Evolutionary conservation across 208 protist species (phyloP), one percentile per base, ranked within the genome.

Genomic region (Acanthamoeba castellanii): DNA sequence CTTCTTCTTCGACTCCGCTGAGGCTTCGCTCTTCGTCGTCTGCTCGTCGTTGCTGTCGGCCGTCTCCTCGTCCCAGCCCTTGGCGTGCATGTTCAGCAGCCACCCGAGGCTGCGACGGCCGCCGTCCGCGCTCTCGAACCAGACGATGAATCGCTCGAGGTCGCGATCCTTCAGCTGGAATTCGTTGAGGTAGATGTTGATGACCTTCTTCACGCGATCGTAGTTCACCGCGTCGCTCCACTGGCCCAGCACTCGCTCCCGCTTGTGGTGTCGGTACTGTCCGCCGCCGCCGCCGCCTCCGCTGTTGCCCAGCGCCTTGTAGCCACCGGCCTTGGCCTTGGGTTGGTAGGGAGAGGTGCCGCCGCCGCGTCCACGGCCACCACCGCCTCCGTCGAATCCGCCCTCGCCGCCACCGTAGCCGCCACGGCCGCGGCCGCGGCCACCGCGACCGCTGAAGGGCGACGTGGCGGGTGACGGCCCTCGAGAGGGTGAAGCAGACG

Each of bases 131-230:
- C 70, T 81, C 70, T 81, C 70, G 32, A 81, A 81, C 70, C 70
- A 81, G 16, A 50, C 70, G 70, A 81, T 81, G 70, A 81, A 81
- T 6, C 70, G 70, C 70, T 81, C 70, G 30, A 81, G 70, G 32
- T 81, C 70, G 37, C 70, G 70, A n/a, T 81, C 70, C 70, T 81
- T 81, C 18, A 81, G 70, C 32, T 81, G 70, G 32, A 81, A 81
- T 14, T 81, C 70, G 70, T 81, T 81, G 70, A 81, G 70, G 70
- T 81, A 81, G 34, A 81, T 7, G 70, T 81, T 81, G 70, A 81
- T 81, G 16, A 81, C 70, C 34, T 47, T 34, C 70, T 81, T 81
- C 32, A 81, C 70, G 14, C 37, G 30, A 30, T 81, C 70, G 70
- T 81, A 81, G 70, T 81, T 81, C 25, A 81, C 37, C 14, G 70